These are phyloP conservation scores for Cryphonectria parasitica DNA, from an alignment of 2,329 filamentous ascomycete species.

Conservation along the genomic window DNA sequence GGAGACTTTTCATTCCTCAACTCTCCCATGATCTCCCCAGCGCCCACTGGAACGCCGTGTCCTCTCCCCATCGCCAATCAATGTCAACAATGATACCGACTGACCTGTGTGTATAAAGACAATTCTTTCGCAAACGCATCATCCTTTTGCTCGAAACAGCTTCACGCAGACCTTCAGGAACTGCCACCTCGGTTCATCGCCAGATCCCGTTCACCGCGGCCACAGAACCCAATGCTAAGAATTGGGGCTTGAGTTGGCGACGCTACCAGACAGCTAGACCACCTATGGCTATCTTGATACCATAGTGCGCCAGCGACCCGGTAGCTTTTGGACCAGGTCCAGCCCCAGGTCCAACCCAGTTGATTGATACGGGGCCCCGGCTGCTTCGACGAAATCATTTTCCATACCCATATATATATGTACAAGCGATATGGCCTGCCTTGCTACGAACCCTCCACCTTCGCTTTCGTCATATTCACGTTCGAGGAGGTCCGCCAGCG, in stretches of 20 bases:
- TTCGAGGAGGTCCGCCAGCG: conserved; percentile 25
- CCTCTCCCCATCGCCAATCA: conserved; percentile 3
- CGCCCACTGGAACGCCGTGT: conserved; percentile 10
- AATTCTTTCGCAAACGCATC: conserved; percentile 18
- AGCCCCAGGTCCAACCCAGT: conserved; percentile 27
- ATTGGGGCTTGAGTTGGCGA: conserved; percentile 17
- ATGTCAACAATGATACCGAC: conserved; percentile 11
- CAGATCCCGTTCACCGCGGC: conserved; percentile 17
- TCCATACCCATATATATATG: neutral
- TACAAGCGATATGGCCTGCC: conserved; percentile 23
- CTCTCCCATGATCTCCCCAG: conserved; percentile 14
- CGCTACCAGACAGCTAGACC: conserved; percentile 20
- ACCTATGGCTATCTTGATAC: conserved; percentile 17
- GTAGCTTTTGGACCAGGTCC: conserved; percentile 17
- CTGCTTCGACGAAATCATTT: conserved; percentile 10
- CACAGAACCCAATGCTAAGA: conserved; percentile 7
- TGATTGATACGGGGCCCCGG: neutral
- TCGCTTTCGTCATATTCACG: conserved; percentile 7
- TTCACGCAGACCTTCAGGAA: neutral
- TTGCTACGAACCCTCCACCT: conserved; percentile 16
- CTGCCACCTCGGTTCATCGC: conserved; percentile 9
- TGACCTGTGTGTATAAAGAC: conserved; percentile 5
- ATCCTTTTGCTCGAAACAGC: neutral
- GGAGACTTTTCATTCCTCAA: conserved; percentile 12
- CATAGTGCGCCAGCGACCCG: conserved; percentile 9